These are phyloP conservation scores for Ogataea ganodermae DNA, from an alignment of 805 yeast genomes.

Conservation along the genomic window DNA sequence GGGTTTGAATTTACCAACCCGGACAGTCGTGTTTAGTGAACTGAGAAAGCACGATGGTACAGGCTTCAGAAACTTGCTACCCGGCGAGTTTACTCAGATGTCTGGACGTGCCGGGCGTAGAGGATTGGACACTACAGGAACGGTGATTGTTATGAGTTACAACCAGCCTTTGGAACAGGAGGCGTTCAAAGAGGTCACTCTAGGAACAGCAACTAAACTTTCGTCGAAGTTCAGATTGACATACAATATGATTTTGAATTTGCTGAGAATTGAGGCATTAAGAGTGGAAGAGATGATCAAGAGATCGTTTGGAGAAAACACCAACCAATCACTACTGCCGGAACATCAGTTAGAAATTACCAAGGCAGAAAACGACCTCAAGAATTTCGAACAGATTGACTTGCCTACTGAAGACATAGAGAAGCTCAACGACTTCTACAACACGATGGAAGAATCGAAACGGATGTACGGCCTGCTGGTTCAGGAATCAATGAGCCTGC, in stretches of 20 bases:
- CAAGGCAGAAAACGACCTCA: constrained; percentile 49
- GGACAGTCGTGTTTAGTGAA: constrained; percentile 90
- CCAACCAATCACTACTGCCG: constrained; percentile 81
- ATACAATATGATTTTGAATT: constrained; percentile 90
- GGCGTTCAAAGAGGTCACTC: constrained; percentile 73
- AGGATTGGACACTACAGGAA: constrained; percentile 91
- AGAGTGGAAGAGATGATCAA: constrained; percentile 98
- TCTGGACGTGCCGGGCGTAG: constrained; percentile 99
- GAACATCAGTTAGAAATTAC: constrained; percentile 75
- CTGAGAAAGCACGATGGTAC: constrained; percentile 90
- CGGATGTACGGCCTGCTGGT: constrained; percentile 47
- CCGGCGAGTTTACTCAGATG: constrained; percentile 99
- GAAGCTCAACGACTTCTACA: constrained; percentile 49
- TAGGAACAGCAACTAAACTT: constrained; percentile 89
- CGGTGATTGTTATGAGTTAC: constrained; percentile 89
- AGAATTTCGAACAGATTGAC: constrained; percentile 31
- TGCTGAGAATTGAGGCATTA: constrained; percentile 89
- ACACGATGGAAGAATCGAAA: constrained; percentile 48
- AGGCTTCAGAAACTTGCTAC: constrained; percentile 74
- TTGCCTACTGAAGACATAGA: constrained; percentile 40
- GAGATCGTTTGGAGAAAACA: constrained; percentile 90
- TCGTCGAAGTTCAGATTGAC: constrained; percentile 92
- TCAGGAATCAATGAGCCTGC: constrained; percentile 46
- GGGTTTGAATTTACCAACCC: constrained; percentile 96
- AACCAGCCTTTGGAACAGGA: constrained; percentile 58